Percentiles rank a stretch among this genome's conserved stretches.
Evolutionary conservation across 345 rosid species (phyloP).

Genomic region (Ricinus communis): DNA sequence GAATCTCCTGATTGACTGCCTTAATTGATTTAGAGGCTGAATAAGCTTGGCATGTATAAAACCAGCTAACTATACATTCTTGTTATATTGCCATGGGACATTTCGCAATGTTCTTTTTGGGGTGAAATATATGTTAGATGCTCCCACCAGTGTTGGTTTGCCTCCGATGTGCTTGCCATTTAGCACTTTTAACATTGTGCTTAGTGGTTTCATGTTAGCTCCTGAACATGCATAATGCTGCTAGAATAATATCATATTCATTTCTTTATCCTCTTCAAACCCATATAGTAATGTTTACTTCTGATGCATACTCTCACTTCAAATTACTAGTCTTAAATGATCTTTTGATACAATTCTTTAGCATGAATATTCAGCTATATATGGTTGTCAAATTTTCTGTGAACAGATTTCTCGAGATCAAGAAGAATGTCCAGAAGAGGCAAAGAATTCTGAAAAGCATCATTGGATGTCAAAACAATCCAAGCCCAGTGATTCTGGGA

Average conservation of each 20-base stretch:
- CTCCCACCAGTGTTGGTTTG: neutral
- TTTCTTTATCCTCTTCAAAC: neutral
- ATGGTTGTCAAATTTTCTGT: slow-evolving; percentile 30
- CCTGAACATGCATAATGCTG: neutral
- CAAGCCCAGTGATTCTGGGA: slow-evolving; percentile 50
- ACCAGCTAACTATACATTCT: neutral
- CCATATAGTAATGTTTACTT: neutral
- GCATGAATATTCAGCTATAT: slow-evolving; percentile 12
- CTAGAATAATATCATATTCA: neutral
- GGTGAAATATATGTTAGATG: neutral
- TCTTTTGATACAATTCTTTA: neutral
- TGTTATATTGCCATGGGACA: neutral
- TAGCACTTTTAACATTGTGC: neutral
- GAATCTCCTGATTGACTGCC: slow-evolving; percentile 8
- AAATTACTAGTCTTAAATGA: neutral
- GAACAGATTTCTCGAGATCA: slow-evolving; percentile 42
- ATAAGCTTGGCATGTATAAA: neutral
- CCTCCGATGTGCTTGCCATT: neutral
- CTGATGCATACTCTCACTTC: neutral
- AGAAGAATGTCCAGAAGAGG: slow-evolving; percentile 38
- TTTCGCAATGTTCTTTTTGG: neutral
- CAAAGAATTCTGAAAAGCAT: slow-evolving; percentile 34
- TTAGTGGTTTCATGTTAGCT: neutral
- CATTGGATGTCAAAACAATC: slow-evolving; percentile 30
- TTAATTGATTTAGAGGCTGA: neutral